Base-by-base conservation (phyloP, 441 rosid genomes). In the Macaranga tanarius region DNA sequence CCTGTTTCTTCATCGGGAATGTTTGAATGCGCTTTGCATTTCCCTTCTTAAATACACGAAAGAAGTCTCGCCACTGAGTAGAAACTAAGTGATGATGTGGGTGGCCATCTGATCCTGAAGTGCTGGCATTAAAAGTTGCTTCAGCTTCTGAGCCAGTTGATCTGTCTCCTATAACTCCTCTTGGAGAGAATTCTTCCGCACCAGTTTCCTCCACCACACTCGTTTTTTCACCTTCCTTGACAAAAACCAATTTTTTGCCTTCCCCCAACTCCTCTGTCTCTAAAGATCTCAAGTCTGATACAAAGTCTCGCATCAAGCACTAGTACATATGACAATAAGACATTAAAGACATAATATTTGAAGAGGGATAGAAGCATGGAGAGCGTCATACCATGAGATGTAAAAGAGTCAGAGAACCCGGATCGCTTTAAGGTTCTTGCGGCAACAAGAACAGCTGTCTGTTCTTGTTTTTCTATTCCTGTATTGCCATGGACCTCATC, bases 11-110 rank as follows among this genome's bases (percentile, higher is more conserved):
- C 12, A 80, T 66, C 20, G 91, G 79, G 52, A 87, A 81, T 13
- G 85, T 79, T 42, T 87, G 90, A 71, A 86, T 81, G 31, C 81
- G 84, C 84, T 78, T 81, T 2, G 83, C 78, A 13, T 89, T 77
- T 70, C 92, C 95, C 73, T 85, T 92, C 75, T 87, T 95, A 74
- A 90, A 79, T 31, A 81, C 76, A 19, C 85, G 82, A 72, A 86
- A 73, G 80, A 92, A 83, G 42, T 92, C 86, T 7, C 84, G 79
- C 95, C 90, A 86, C 1, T 79, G 84, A 22, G 72, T 65, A 20
- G 71, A 64, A 67, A 70, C 64, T 62, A 54, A 5, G 50, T 75
- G 4, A 48, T 73, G 9, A 54, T 69, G 40, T 11, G 52, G 69
- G 7, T 76, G 82, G 40, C 61, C 56, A 73, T 85, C 86, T 42